Evolutionary conservation across 306 rosid genomes (phyloP).

Genomic region (Lathyrus tuberosus): DNA sequence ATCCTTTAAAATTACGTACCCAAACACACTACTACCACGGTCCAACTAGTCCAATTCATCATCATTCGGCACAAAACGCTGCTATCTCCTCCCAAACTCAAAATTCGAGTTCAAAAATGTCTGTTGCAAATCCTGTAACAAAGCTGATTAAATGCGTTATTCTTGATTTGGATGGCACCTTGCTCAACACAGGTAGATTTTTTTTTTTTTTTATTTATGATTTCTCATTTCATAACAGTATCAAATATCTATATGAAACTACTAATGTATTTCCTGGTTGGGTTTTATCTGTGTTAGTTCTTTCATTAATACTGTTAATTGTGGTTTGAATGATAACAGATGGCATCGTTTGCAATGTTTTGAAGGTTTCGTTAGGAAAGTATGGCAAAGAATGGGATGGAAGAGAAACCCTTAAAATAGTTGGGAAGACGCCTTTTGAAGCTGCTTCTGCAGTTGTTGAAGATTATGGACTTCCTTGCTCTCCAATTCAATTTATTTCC

Average conservation of each 20-base stretch:
- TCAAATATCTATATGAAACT: background rate
- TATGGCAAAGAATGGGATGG: constrained; percentile 94
- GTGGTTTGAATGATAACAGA: constrained; percentile 51
- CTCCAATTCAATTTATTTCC: constrained; percentile 62
- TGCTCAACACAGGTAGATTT: constrained; percentile 79
- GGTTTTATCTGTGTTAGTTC: constrained; percentile 8
- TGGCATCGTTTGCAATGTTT: constrained; percentile 64
- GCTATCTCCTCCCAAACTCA: background rate
- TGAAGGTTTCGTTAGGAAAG: constrained; percentile 56
- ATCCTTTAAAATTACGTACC: too few relatives aligned
- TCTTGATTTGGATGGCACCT: constrained; percentile 92
- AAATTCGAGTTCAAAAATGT: constrained; percentile 47
- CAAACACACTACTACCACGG: too few relatives aligned
- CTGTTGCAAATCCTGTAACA: constrained; percentile 46
- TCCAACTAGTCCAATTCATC: too few relatives aligned
- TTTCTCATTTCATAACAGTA: too few relatives aligned
- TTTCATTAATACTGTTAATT: constrained; percentile 19
- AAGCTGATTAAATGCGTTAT: constrained; percentile 63
- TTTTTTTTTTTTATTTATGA: too few relatives aligned
- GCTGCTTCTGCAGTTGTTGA: constrained; percentile 67
- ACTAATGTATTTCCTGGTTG: background rate
- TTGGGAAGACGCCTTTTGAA: constrained; percentile 77
- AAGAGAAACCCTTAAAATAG: constrained; percentile 65
- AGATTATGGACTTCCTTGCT: constrained; percentile 80
- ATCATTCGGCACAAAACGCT: too few relatives aligned